Base-by-base conservation (phyloP, 306 rosid species). In the Medicago arabica region DNA sequence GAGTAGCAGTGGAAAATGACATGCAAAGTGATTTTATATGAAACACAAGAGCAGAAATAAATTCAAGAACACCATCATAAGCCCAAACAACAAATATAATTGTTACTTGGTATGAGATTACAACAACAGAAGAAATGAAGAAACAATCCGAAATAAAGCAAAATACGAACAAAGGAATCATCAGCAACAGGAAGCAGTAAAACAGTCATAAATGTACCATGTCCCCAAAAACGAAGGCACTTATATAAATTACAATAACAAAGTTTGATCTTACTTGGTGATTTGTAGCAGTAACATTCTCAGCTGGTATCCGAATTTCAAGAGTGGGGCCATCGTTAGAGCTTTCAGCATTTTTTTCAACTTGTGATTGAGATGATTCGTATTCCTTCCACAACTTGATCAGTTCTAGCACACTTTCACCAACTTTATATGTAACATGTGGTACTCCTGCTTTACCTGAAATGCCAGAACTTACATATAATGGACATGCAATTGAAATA, bases 321-420 rank as follows among this genome's bases (percentile, higher is more conserved):
- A 94, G 93, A 23, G 93, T 90, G 53, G 97, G 97, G 55, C 92
- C 90, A 77, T 53, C 83, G n/a, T 64, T 80, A 61, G 89, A 75
- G 81, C 90, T 87, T 83, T 91, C 94, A 60, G 80, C 83, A 69
- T 59, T 85, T 68, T 88, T 87, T 69, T 90, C 96, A 58, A 75
- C 38, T 71, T 84, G 95, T 19, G 88, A 85, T 57, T 83, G 96
- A 11, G 88, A 87, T 67, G 83, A 82, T 78, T 85, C 96, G 77
- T 85, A 80, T 50, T 88, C 96, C 83, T 83, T 85, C 97, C 98
- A 92, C 85, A 94, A 81, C 87, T 88, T 94, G 57, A 86, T 86
- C 84, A 94, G 77, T 69, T 90, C 97, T 92, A 88, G 97, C 98
- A 94, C 85, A 84, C 97, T 92, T 81, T 92, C 98, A 28, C 98